These are phyloP conservation scores for Moniliella sp. DNA, from an alignment of 1,284 basidiomycete species.

Conservation along the genomic window DNA sequence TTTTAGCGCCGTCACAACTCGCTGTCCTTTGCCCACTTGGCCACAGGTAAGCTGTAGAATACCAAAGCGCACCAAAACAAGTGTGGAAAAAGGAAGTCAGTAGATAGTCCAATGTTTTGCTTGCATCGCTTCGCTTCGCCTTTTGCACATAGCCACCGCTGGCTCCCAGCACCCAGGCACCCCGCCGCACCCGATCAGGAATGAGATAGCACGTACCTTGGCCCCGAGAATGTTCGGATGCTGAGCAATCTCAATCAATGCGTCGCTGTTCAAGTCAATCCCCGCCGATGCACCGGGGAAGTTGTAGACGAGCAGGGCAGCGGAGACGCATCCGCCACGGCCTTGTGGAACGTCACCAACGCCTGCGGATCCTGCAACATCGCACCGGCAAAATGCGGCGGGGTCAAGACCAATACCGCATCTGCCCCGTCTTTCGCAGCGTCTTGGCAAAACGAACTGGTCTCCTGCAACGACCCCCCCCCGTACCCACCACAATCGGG, in stretches of 20 bases:
- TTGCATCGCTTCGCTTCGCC: no score
- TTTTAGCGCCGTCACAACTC: conserved; percentile 37
- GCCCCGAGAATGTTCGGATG: conserved; percentile 73
- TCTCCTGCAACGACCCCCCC: conserved; percentile 59
- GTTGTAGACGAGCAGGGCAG: conserved; percentile 78
- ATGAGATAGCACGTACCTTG: conserved; percentile 47
- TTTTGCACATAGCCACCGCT: no score
- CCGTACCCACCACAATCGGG: conserved; percentile 62
- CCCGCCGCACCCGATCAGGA: background rate
- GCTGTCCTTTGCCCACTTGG: conserved; percentile 66
- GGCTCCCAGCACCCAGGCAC: no score
- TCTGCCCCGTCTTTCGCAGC: conserved; percentile 64
- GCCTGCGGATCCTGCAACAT: conserved; percentile 43
- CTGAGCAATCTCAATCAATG: conserved; percentile 54
- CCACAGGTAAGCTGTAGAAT: conserved; percentile 56
- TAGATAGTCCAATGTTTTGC: no score
- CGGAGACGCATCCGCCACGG: conserved; percentile 54
- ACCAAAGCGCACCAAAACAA: no score
- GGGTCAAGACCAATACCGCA: conserved; percentile 56
- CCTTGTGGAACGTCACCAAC: conserved; percentile 55
- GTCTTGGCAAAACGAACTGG: conserved; percentile 49
- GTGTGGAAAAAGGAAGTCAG: no score
- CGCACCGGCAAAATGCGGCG: conserved; percentile 63
- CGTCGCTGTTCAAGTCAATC: conserved; percentile 63
- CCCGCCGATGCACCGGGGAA: conserved; percentile 49